Percentiles rank a stretch among this genome's conserved stretches.
These are phyloP conservation scores for Torrubiella hemipterigena DNA, from an alignment of 2,329 filamentous ascomycete genomes.

Conservation along the genomic window DNA sequence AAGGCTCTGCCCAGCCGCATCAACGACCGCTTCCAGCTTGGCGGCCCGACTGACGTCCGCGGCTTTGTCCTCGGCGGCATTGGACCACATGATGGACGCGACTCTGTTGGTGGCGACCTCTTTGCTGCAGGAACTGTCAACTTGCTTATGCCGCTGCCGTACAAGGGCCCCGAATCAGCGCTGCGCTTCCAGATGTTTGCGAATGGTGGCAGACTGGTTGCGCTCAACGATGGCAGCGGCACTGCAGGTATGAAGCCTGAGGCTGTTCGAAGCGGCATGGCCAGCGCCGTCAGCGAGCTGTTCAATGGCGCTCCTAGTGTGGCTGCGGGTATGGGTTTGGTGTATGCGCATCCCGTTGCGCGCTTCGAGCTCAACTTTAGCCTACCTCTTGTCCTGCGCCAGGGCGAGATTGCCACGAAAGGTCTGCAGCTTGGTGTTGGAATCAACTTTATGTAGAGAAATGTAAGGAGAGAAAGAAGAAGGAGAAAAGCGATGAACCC, in stretches of 20 bases:
- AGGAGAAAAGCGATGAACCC: no score
- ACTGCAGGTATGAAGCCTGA: constrained; percentile 20
- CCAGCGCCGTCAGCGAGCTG: constrained; percentile 55
- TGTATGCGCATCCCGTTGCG: constrained; percentile 89
- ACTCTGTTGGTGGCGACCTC: constrained; percentile 83
- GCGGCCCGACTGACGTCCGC: constrained; percentile 86
- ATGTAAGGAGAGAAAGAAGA: no score
- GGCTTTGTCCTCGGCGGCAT: constrained; percentile 86
- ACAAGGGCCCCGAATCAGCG: constrained; percentile 69
- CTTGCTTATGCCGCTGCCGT: constrained; percentile 73
- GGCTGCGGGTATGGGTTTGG: constrained; percentile 77
- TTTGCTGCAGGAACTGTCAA: constrained; percentile 85
- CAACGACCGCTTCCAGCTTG: constrained; percentile 91
- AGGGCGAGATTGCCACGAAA: constrained; percentile 79
- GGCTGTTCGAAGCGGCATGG: constrained; percentile 41
- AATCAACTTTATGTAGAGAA: constrained; percentile 73
- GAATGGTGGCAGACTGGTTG: constrained; percentile 77
- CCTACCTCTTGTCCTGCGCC: constrained; percentile 68
- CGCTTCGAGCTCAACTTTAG: constrained; percentile 95
- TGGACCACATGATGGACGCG: constrained; percentile 73
- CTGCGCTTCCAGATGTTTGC: constrained; percentile 82
- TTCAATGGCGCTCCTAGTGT: constrained; percentile 68
- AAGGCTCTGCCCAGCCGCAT: constrained; percentile 60
- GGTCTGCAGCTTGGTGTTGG: constrained; percentile 92
- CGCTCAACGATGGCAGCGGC: constrained; percentile 41